Evolutionary conservation across 2,329 filamentous ascomycete genomes (phyloP).

Genomic region (Zalaria obscura): DNA sequence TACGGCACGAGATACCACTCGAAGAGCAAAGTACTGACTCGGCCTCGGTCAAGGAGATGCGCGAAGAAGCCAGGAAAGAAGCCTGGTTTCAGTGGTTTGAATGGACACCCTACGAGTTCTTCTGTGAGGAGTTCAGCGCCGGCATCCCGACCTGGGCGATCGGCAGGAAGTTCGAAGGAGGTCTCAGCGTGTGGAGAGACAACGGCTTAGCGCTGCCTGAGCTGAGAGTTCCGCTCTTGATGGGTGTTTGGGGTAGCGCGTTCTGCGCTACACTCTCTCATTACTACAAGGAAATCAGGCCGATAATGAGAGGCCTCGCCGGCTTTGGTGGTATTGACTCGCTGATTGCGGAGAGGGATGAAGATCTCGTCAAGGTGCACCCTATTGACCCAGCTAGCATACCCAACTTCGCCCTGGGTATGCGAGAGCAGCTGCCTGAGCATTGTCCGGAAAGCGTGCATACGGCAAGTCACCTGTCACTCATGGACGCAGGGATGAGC

Average conservation of each 20-base stretch:
- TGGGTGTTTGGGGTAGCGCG: slow-evolving; percentile 93
- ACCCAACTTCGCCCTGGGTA: slow-evolving; percentile 76
- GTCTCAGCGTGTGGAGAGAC: slow-evolving; percentile 47
- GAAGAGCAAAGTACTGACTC: slow-evolving; percentile 28
- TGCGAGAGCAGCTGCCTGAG: slow-evolving; percentile 59
- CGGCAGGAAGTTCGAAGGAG: slow-evolving; percentile 66
- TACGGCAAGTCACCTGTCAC: slow-evolving; percentile 45
- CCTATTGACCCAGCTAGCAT: slow-evolving; percentile 85
- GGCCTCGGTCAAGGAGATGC: slow-evolving; percentile 19
- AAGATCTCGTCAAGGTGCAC: slow-evolving; percentile 81
- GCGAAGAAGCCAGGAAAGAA: slow-evolving; percentile 41
- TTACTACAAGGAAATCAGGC: slow-evolving; percentile 90
- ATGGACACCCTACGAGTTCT: slow-evolving; percentile 86
- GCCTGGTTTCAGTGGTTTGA: slow-evolving; percentile 99
- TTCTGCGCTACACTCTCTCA: slow-evolving; percentile 93
- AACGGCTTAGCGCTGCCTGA: slow-evolving; percentile 67
- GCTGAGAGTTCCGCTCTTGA: slow-evolving; percentile 63
- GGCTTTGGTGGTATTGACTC: slow-evolving; percentile 66
- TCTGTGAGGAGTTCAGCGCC: slow-evolving; percentile 80
- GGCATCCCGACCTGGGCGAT: slow-evolving; percentile 93
- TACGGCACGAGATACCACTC: slow-evolving; percentile 84
- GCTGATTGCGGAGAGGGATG: slow-evolving; percentile 66
- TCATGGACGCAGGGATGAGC: slow-evolving; percentile 96
- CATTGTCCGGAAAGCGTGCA: slow-evolving; percentile 70
- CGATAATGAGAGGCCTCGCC: slow-evolving; percentile 58